Evolutionary conservation across 768 basidiomycete genomes (phyloP).

Genomic region (Lentinula detonsa): DNA sequence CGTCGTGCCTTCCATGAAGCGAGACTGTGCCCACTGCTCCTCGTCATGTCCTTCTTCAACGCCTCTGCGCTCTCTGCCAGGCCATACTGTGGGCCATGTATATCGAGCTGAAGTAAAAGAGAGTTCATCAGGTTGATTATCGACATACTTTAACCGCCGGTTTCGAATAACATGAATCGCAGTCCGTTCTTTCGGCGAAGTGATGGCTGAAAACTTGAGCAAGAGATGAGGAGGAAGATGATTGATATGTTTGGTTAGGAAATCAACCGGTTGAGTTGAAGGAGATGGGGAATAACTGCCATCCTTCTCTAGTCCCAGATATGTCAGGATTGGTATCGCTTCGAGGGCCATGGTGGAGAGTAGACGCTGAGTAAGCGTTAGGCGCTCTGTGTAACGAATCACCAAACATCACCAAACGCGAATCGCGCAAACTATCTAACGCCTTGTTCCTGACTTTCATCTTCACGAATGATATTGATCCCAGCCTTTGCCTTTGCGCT

Average conservation of each 20-base stretch:
- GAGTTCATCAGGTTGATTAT: conserved; percentile 50
- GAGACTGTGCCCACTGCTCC: conserved; percentile 56
- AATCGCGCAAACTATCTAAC: not conserved
- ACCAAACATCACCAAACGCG: conserved; percentile 1
- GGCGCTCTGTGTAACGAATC: not conserved
- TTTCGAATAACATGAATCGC: conserved; percentile 62
- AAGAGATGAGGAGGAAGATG: conserved; percentile 66
- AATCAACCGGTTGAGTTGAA: conserved; percentile 47
- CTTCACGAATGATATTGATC: not conserved
- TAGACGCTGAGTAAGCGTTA: not conserved
- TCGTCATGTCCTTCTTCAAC: conserved; percentile 49
- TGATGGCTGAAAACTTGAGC: conserved; percentile 34
- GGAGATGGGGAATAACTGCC: conserved; percentile 52
- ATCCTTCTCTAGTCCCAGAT: conserved; percentile 52
- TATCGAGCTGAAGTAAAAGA: conserved; percentile 44
- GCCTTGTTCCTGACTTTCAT: not conserved
- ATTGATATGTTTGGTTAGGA: conserved; percentile 52
- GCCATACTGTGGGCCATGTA: conserved; percentile 67
- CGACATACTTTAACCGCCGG: conserved; percentile 58
- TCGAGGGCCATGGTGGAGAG: conserved; percentile 19
- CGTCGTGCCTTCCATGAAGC: conserved; percentile 51
- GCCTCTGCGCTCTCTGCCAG: conserved; percentile 44
- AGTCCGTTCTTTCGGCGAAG: conserved; percentile 63
- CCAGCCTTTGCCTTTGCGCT: not conserved
- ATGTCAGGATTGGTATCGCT: conserved; percentile 28